Evolutionary conservation across 257 asterid species (phyloP), one percentile per base, ranked within the genome.

Genomic region (Salvia miltiorrhiza): DNA sequence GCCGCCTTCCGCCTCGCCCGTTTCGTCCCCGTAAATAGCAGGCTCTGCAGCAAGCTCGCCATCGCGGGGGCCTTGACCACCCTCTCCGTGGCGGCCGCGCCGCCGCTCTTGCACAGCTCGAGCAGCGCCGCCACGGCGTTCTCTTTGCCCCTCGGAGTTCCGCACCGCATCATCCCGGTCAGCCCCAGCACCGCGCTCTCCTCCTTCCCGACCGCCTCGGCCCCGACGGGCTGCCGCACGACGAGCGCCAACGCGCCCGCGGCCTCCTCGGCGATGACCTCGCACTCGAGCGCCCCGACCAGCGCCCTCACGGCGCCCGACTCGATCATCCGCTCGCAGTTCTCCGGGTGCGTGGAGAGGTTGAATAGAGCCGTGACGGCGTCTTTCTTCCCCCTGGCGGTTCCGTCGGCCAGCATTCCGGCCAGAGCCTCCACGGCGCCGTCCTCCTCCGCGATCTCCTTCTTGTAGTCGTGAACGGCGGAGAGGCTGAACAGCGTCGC

Each of bases 401-500:
- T 88, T 43, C 98, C 98, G 5, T 87, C 80, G 37, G 77, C 79
- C 80, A 93, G 47, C 76, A 93, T 66, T 50, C 62, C 67, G 0
- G 92, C 86, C 69, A 93, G 81, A 53, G 96, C 89, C 79, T 84
- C 92, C 0, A 88, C 82, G 2, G 93, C 90, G n/a, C 99, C 95
- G 2, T 84, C 82, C 80, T 88, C 94, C 21, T 57, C 73, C 0
- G 92, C 95, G 48, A 93, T 93, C 43, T 70, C 80, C 69, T 81
- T 93, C 76, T 93, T 93, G 49, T 90, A 84, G 30, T 88, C 85
- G n/a, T 93, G 97, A 77, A 90, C 90, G 2, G 97, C 95, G 3
- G 98, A 93, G 53, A 93, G 97, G 33, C 98, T 93, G 84, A 93
- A 93, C 57, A 93, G 49, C 0, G 97, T 93, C 0, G 98, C 98